Evolutionary conservation across 305 asterid genomes (phyloP), one percentile per base, ranked within the genome.

Genomic region (Fraxinus paxiana): DNA sequence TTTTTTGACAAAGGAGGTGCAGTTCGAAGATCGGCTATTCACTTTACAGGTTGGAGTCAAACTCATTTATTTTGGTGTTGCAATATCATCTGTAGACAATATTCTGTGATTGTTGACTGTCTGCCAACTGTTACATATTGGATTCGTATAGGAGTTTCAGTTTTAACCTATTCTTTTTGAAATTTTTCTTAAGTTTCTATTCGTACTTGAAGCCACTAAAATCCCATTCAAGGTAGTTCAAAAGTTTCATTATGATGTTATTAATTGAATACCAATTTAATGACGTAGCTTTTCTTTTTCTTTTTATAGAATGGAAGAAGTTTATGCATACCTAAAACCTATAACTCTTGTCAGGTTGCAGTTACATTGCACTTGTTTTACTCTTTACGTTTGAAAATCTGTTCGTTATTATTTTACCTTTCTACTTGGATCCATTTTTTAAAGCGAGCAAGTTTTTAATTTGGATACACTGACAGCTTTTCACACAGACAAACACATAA

Each of bases 1-100:
- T 89, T 91, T 91, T 82, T 74, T 91, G 85, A 90, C 96, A 8
- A 91, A 91, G 92, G 96, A 91, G 86, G 92, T 91, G 84, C 94
- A 91, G 86, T 86, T 91, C 84, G 96, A 92, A 85, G 96, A 92
- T 74, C 83, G 96, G 76, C 91, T 92, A 72, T 92, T 90, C 83
- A 92, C 97, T 75, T 87, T 92, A 85, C 97, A 92, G 93, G 97
- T 92, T 83, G 30, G 86, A 72, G 28, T 71, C 17, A 56, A 35
- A 35, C 46, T 78, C 6, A 8, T 38, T 76, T 41, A 17, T 54
- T 9, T 31, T 18, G 26, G 70, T 20, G 41, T 3, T 10, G 34
- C 34, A 24, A 22, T 9, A 9, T 65, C 13, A 34, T 48, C 12
- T 30, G 7, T 70, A 56, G 22, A 51, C 35, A 76, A 56, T 34